A percentile compares a stretch with the other conserved stretches of the same genome.
phyloP scores from a whole-genome alignment of 75 land plant species.

The Pinus albicaulis region DNA sequence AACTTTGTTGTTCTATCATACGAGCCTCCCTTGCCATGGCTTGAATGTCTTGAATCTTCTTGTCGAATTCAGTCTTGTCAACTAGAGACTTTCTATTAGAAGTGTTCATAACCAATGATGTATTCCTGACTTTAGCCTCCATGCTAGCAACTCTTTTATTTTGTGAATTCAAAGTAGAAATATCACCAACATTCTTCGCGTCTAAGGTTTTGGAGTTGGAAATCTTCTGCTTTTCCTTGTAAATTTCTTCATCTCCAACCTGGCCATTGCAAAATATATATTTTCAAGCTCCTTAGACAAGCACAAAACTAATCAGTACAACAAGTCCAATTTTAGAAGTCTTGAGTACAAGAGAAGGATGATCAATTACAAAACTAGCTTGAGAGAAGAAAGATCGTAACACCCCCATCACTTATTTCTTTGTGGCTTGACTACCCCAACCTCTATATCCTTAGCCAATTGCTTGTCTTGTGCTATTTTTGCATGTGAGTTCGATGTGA shows the following conservation, averaged over 20 bases:
- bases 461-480: slow-evolving; percentile 1
- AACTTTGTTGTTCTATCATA: slow-evolving; percentile 15
- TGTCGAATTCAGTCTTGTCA: slow-evolving; percentile 17
- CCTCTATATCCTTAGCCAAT: not conserved
- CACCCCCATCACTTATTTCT: not conserved
- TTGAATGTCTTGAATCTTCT: slow-evolving; percentile 25
- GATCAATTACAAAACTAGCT: not conserved
- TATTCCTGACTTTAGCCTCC: not conserved
- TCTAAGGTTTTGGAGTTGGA: too few species aligned
- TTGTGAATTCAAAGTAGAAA: not conserved
- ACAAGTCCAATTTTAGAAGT: not conserved
- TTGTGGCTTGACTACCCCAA: not conserved
- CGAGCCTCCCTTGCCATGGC: slow-evolving; percentile 49
- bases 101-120: not conserved
- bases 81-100: not conserved
- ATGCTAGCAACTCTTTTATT: not conserved
- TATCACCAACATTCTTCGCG: too few species aligned
- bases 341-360: not conserved
- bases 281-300: slow-evolving; percentile 3
- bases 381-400: not conserved
- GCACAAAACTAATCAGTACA: not conserved
- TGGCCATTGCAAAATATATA: not conserved
- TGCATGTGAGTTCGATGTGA: too few species aligned
- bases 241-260: not conserved
- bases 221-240: not conserved